Conservation (phyloP, 2,329 filamentous ascomycete species). For the Chaetomium sp. region DNA sequence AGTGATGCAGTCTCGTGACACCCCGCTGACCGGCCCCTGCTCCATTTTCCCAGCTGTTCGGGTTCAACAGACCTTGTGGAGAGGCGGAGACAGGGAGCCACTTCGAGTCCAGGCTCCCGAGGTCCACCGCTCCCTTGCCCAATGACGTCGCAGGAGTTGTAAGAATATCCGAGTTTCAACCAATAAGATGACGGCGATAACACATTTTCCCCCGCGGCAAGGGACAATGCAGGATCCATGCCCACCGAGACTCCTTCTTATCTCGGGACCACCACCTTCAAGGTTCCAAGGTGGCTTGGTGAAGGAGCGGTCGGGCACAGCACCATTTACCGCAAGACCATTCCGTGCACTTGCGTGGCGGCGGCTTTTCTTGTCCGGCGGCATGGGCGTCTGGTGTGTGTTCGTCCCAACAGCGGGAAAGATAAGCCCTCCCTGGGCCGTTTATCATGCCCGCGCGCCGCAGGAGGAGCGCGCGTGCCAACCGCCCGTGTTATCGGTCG, state of each 20-base stretch:
- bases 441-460: neutral
- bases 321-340: neutral
- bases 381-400: neutral
- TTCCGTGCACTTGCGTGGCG: neutral
- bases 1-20: neutral
- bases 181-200: constrained; percentile 20
- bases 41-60: neutral
- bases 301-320: neutral
- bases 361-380: neutral
- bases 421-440: neutral
- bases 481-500: neutral
- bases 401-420: constrained; percentile 4
- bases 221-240: constrained; percentile 13
- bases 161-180: neutral
- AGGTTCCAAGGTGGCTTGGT: neutral
- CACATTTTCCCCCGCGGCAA: constrained; percentile 8
- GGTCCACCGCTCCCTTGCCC: neutral
- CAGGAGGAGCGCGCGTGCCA: neutral
- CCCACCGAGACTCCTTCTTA: neutral
- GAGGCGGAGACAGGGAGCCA: neutral
- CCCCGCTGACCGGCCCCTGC: neutral
- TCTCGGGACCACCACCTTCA: constrained; percentile 9
- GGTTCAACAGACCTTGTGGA: neutral
- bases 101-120: neutral
- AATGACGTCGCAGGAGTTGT: constrained; percentile 14